Evolutionary conservation across 176 grass and related monocot species (phyloP), one percentile per base, ranked within the genome.

Genomic region (Eleusine indica): DNA sequence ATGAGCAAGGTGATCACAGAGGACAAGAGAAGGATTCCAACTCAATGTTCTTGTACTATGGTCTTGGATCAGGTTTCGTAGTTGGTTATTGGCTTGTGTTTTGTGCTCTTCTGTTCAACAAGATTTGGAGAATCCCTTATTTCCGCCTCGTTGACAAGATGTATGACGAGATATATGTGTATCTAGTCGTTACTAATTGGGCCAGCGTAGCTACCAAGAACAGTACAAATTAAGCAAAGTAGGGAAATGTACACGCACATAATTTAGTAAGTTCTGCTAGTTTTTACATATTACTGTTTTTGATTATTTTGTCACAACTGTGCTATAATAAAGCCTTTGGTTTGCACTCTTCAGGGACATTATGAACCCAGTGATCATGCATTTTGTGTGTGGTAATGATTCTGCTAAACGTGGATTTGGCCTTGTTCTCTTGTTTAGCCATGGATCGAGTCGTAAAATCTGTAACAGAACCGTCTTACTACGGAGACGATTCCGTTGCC

Each of bases 31-130:
- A 21, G 66, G 32, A 0, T 39, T 66, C 17, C 22, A 75, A 80
- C 6, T n/a, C 16, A 22, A 8, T 40, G 44, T 71, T 49, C 46
- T 64, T 80, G 22, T 41, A 64, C 62, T 46, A 56, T 56, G 52
- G 52, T 9, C 52, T 56, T 56, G 52, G 22, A 19, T 6, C 79
- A 21, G 90, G 90, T 37, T 86, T 66, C 37, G 0, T 81, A 5
- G 18, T 66, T 30, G 79, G 79, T 21, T 52, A 80, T 21, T 89
- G 79, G 90, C n/a, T n/a, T 46, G 47, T 89, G 41, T 79, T 87
- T 19, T 76, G 30, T 9, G 2, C 17, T 7, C 5, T 92, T 2
- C 17, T 88, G 18, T 86, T 92, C 70, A 48, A 65, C 19, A 78
- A 74, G 5, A 0, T 8, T 2, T 92, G 90, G 86, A 86, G 67